phyloP scores from a whole-genome alignment of 257 asterid genomes.

The Solanum chiquidenum region DNA sequence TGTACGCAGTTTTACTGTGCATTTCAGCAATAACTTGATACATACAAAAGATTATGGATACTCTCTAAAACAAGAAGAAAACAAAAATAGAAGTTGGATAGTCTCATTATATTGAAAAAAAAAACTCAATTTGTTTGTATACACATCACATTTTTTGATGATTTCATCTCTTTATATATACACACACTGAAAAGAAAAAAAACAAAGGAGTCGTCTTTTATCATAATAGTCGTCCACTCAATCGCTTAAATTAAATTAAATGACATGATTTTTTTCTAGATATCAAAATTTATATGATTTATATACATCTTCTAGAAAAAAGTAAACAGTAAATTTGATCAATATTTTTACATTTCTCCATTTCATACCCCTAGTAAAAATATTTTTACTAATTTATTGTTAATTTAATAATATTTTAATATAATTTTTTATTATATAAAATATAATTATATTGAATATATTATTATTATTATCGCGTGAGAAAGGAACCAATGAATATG shows the following conservation, averaged over 20 bases:
- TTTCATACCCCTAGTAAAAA: neutral
- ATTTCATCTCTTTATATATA: neutral
- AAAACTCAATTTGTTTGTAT: too few species aligned
- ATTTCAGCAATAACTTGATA: neutral
- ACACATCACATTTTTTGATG: neutral
- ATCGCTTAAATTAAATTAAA: neutral
- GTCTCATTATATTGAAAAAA: neutral
- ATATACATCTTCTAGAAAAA: too few species aligned
- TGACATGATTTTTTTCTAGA: neutral
- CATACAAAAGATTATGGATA: neutral
- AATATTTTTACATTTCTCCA: neutral
- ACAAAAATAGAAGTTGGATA: neutral
- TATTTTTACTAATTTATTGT: neutral
- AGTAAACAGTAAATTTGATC: neutral
- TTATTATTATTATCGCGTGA: fast-evolving
- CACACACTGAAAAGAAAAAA: neutral
- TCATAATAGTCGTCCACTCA: neutral
- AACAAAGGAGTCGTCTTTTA: neutral
- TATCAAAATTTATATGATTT: too few species aligned
- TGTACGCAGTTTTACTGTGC: neutral
- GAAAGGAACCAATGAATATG: neutral
- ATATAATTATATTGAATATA: neutral
- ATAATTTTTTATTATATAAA: too few species aligned
- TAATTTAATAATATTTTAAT: neutral
- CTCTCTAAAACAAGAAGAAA: neutral